Base-by-base conservation (phyloP, 768 basidiomycete species). In the Podaxis sp. region DNA sequence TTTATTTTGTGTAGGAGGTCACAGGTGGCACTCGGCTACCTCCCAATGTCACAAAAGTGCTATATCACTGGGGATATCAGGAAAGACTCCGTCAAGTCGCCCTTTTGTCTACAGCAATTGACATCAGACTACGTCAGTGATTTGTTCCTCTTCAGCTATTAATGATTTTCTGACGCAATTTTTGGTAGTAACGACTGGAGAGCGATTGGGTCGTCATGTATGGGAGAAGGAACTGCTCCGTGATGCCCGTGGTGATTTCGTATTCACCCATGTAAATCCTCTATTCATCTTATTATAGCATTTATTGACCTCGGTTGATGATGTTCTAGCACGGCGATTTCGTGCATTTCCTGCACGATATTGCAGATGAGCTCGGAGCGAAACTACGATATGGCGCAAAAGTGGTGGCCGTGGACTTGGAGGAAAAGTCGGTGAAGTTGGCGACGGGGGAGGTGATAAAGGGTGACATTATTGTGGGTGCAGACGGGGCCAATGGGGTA, bases 1-100 rank as follows among this genome's bases (percentile, higher is more conserved):
- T 36, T 25, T 21, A 11, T 35, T 40, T 42, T 21, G 13, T 40
- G 13, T 28, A 50, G 28, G 32, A 73, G 68, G 62, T 58, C 3
- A 65, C 63, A 2, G 69, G 72, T 18, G 74, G 72, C 25, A 68
- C 67, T 51, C 71, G 75, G 5, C 64, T 76, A 63, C 60, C 82
- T 65, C 85, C 86, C 3, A 87, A 87, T 57, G 65, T 83, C 18
- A 75, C 81, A 5, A 84, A 84, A 63, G 79, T 87, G 18, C 65
- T 87, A 2, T 79, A 75, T 57, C 74, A 79, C 59, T 87, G 86
- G 85, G 82, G 82, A 6, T 70, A 84, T 16, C 64, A 72, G 42
- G 59, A 68, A 23, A 62, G 73, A 56, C 58, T 69, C 0, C 48
- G 61, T 13, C 21, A 57, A 14, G 66, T 73, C 35, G 66, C 68